These are phyloP conservation scores for Huiozyma naganishii DNA, from an alignment of 805 yeast genomes.

Conservation along the genomic window DNA sequence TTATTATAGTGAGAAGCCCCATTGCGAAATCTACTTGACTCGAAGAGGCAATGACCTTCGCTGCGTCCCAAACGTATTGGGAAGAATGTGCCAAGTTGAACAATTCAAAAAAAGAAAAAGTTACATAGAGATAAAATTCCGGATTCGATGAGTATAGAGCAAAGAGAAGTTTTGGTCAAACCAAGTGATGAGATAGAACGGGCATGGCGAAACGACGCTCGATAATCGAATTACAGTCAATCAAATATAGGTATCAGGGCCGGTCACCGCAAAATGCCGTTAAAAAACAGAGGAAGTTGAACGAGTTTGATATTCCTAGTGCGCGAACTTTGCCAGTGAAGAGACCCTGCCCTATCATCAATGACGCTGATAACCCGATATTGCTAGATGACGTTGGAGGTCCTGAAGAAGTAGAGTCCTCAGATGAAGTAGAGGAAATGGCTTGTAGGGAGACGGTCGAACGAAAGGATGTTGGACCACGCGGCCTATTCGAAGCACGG, in stretches of 20 bases:
- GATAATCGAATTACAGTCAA: conserved; percentile 8
- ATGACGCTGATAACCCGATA: conserved; percentile 7
- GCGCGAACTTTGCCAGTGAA: conserved; percentile 6
- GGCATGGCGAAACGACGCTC: conserved; percentile 7
- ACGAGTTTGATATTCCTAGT: conserved; percentile 20
- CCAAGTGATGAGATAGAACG: background rate
- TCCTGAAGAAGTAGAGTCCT: background rate
- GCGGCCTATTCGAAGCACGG: background rate
- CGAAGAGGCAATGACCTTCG: too few species aligned
- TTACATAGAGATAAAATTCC: too few species aligned
- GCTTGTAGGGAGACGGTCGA: background rate
- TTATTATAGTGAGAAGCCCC: conserved; percentile 74
- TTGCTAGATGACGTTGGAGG: conserved; percentile 5
- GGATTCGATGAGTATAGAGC: too few species aligned
- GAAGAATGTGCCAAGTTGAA: too few species aligned
- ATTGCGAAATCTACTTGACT: conserved; percentile 26
- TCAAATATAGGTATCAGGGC: conserved; percentile 5
- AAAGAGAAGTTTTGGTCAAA: too few species aligned
- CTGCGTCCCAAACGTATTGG: too few species aligned
- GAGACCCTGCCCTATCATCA: conserved; percentile 7
- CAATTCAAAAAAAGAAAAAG: too few species aligned
- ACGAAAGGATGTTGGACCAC: background rate
- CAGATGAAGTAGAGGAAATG: background rate
- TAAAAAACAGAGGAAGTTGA: conserved; percentile 19
- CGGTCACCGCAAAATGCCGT: background rate